Percentiles rank a stretch among this genome's conserved stretches.
These are phyloP conservation scores for Litsea cubeba DNA, from an alignment of 164 flowering plant species.

Conservation along the genomic window DNA sequence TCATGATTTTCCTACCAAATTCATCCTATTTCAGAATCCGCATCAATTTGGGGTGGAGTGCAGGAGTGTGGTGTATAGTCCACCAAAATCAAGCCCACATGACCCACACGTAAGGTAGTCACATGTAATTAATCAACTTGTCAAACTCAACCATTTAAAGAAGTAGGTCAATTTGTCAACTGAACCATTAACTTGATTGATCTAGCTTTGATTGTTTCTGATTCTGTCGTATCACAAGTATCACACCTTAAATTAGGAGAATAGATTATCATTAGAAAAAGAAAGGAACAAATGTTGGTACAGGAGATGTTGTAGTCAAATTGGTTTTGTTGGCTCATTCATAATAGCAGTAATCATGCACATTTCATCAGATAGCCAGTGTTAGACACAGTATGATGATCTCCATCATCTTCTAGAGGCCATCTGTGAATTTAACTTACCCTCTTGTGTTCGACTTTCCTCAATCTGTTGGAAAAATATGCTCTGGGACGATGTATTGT, in stretches of 20 bases:
- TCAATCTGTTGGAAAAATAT: too few relatives aligned
- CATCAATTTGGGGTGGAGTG: too few relatives aligned
- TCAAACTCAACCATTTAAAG: too few relatives aligned
- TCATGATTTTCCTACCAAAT: too few relatives aligned
- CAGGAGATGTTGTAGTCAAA: background rate
- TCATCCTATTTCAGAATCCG: too few relatives aligned
- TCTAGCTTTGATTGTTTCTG: background rate
- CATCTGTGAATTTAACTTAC: background rate
- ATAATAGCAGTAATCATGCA: background rate
- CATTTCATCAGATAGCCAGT: background rate
- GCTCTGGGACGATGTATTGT: too few relatives aligned
- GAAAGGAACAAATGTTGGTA: background rate
- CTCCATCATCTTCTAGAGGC: background rate
- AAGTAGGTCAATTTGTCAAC: too few relatives aligned
- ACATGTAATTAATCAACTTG: too few relatives aligned
- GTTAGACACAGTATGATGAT: background rate
- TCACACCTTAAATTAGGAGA: background rate
- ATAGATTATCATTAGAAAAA: background rate
- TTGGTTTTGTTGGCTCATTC: background rate
- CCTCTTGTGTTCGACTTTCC: background rate
- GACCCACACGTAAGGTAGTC: too few relatives aligned
- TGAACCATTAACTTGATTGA: background rate
- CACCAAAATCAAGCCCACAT: too few relatives aligned
- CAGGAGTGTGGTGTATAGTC: too few relatives aligned
- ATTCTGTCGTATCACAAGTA: background rate